These are phyloP conservation scores for Hansenula lynferdii DNA, from an alignment of 1,139 yeast species.

Conservation along the genomic window DNA sequence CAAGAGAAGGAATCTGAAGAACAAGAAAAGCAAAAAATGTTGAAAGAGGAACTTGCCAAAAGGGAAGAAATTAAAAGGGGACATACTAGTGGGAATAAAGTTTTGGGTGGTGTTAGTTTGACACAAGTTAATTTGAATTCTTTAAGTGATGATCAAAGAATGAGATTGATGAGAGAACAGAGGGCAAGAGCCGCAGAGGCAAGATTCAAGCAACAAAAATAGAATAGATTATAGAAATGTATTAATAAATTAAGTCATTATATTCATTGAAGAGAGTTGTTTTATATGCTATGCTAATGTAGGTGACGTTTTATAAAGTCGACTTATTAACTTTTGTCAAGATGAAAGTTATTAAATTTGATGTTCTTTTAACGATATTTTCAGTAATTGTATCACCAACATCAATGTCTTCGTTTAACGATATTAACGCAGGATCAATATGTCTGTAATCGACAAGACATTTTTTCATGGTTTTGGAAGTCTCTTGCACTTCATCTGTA, in stretches of 20 bases:
- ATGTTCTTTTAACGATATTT: conserved; percentile 8
- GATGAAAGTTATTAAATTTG: conserved; percentile 13
- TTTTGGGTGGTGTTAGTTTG: conserved; percentile 21
- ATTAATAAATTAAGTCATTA: too few species aligned
- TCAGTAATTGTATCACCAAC: conserved; percentile 20
- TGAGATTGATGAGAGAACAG: conserved; percentile 84
- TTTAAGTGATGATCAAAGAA: conserved; percentile 63
- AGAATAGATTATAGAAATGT: too few species aligned
- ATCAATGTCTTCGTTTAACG: conserved; percentile 17
- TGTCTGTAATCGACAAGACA: conserved; percentile 63
- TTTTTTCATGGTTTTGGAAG: conserved; percentile 42
- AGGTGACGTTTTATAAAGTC: conserved; percentile 4
- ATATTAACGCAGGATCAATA: conserved; percentile 36
- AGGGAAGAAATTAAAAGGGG: conserved; percentile 19
- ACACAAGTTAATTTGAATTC: conserved; percentile 27
- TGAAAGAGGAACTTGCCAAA: conserved; percentile 29
- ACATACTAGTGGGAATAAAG: conserved; percentile 21
- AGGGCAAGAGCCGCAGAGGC: conserved; percentile 98
- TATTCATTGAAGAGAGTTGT: not conserved
- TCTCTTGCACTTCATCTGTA: conserved; percentile 26
- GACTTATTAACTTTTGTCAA: conserved; percentile 20
- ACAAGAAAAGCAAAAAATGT: conserved; percentile 24
- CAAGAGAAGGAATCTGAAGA: conserved; percentile 28
- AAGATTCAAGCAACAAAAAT: conserved; percentile 39
- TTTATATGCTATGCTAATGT: too few species aligned